A percentile compares a stretch with the other conserved stretches of the same genome.
Conservation (phyloP, 169 alveolate genomes). For the Eimeria tenella region DNA sequence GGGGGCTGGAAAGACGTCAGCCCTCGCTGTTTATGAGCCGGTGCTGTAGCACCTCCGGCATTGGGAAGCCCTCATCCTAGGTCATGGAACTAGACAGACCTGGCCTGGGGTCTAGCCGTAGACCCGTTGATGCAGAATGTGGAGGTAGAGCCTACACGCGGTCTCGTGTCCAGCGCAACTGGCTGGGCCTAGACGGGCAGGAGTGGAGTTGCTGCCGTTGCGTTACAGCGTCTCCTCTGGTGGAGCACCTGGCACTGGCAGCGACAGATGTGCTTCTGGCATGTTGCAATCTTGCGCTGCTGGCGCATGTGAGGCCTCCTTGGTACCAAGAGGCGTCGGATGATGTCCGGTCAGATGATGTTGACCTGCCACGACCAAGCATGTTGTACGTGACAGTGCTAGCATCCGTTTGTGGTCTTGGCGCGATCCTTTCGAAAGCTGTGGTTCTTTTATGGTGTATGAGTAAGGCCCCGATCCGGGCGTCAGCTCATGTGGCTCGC, state of each 20-base stretch:
- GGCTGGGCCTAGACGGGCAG: neutral
- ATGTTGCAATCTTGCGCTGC: neutral
- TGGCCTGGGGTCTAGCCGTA: no score
- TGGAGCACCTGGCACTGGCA: slow-evolving; percentile 31
- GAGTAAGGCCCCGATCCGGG: neutral
- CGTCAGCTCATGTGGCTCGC: no score
- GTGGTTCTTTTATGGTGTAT: neutral
- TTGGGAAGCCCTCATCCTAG: no score
- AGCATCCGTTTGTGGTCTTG: neutral
- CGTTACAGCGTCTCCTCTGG: slow-evolving; percentile 19
- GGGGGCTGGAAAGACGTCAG: no score
- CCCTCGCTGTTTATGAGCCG: no score
- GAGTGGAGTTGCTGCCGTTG: neutral
- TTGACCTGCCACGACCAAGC: neutral
- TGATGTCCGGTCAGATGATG: neutral
- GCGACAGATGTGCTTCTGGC: slow-evolving; percentile 11
- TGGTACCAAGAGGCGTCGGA: slow-evolving; percentile 44
- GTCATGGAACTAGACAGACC: no score
- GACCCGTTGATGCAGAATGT: no score
- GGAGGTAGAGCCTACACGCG: no score
- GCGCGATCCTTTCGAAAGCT: neutral
- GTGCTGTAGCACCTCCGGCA: no score
- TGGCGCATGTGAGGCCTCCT: neutral
- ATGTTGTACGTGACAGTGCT: neutral
- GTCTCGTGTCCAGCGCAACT: neutral